Base-by-base conservation (phyloP, 345 rosid species). In the Lepidium sativum region DNA sequence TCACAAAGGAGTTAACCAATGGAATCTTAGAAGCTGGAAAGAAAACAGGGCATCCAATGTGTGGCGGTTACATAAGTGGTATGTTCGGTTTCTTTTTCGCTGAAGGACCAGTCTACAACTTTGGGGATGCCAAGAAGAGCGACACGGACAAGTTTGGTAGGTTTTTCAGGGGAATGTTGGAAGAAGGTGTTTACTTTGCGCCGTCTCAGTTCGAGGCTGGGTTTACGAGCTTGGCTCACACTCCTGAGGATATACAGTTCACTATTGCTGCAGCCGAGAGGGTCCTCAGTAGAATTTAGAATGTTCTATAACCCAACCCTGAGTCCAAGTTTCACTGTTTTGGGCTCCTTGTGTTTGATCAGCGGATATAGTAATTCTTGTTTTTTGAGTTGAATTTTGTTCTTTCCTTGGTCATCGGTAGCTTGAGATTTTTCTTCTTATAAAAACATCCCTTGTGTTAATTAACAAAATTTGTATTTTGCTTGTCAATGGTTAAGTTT, bases 201-300 rank as follows among this genome's bases (percentile, higher is more conserved):
- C 95, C 99, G 14, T 94, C 99, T 50, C 97, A 88, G 68, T 95
- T 82, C n/a, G 96, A 95, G 75, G 97, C 96, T 2, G 99, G 97
- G 45, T 91, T 95, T 72, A 91, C 97, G 1, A 83, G 99, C 75
- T 75, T 91, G 86, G 95, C 96, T 9, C 99, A 91, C 80, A 60
- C 89, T 27, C 33, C 73, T 1, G 87, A 84, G 71, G 99, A 88
- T 65, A 83, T 94, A 50, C 78, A 80, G 73, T 64, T 73, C 70
- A 95, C 99, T 0, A 77, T 95, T 49, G 81, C 81, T 1, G 96
- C 96, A 2, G 97, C 95, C 0, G 97, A 86, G 74, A 91, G 71
- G 68, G 96, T 88, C 38, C 78, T 88, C 11, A 77, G 64, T 40
- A 73, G 75, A 69, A 88, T 91, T 57, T 91, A 83, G 81, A 61